phyloP scores from a whole-genome alignment of 148 eudicot species.

The Mesembryanthemum crystallinum region DNA sequence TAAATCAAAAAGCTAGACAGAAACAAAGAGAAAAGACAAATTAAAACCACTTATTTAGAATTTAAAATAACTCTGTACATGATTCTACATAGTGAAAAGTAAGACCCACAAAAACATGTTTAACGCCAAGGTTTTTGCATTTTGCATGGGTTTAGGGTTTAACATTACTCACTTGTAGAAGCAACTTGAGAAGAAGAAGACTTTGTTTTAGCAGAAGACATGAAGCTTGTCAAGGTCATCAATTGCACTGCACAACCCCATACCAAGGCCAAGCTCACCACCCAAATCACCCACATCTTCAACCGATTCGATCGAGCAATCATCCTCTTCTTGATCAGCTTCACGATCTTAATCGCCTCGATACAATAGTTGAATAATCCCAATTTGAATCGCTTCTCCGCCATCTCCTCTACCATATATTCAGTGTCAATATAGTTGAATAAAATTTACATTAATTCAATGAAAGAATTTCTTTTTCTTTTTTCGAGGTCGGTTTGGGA shows the following conservation, averaged over 20 bases:
- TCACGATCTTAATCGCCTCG: constrained; percentile 21
- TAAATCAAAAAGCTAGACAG: too few relatives aligned
- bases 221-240: constrained; percentile 22
- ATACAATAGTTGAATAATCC: constrained; percentile 15
- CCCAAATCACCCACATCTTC: constrained; percentile 33
- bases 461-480: not conserved
- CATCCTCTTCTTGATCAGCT: constrained; percentile 27
- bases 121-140: too few relatives aligned
- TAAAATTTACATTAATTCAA: too few relatives aligned
- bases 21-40: too few relatives aligned
- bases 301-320: constrained; percentile 22
- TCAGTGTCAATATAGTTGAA: too few relatives aligned
- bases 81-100: too few relatives aligned
- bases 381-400: constrained; percentile 3
- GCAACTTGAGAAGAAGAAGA: constrained; percentile 1
- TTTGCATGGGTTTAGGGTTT: not conserved
- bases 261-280: constrained; percentile 26
- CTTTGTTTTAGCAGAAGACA: constrained; percentile 17
- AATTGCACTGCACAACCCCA: constrained; percentile 40
- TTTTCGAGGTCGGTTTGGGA: not conserved
- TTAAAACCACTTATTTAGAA: too few relatives aligned
- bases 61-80: too few relatives aligned
- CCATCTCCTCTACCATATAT: not conserved
- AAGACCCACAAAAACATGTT: too few relatives aligned
- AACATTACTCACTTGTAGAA: constrained; percentile 30